These are phyloP conservation scores for Pseudogymnoascus sp. DNA, from an alignment of 2,329 filamentous ascomycete genomes.

Conservation along the genomic window DNA sequence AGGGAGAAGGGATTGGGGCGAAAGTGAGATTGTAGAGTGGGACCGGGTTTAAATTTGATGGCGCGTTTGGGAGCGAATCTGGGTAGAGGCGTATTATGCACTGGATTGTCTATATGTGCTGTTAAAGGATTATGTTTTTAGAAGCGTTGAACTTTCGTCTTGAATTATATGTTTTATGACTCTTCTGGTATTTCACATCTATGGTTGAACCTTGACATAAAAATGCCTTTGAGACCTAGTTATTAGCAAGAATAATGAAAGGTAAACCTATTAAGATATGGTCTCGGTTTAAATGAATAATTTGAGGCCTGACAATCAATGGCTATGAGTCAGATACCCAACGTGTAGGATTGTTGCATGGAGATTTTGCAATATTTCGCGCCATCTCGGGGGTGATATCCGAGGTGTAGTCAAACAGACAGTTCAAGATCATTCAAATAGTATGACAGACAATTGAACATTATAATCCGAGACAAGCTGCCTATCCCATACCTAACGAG, in stretches of 20 bases:
- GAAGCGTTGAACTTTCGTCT: background rate
- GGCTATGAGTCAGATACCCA: background rate
- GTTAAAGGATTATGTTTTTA: background rate
- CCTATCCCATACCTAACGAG: conserved; percentile 5
- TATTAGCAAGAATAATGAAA: background rate
- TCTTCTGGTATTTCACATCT: background rate
- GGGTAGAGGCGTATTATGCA: background rate
- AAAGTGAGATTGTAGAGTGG: conserved; percentile 42
- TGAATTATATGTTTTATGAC: background rate
- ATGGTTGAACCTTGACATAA: background rate
- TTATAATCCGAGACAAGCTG: conserved; percentile 7
- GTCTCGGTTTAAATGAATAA: background rate
- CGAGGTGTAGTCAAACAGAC: background rate
- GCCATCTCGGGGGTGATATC: background rate
- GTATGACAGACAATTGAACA: conserved; percentile 4
- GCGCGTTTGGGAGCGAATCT: background rate
- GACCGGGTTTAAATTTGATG: background rate
- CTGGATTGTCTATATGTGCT: background rate
- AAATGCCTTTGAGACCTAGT: background rate
- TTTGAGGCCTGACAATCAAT: background rate
- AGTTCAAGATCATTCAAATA: background rate
- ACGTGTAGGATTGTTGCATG: too few species aligned
- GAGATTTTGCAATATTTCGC: background rate
- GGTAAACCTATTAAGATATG: background rate
- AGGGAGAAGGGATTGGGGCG: conserved; percentile 62